A percentile compares a stretch with the other conserved stretches of the same genome.
Conservation (phyloP, 768 basidiomycete genomes). For the Porphyrellus cyaneotinctus region DNA sequence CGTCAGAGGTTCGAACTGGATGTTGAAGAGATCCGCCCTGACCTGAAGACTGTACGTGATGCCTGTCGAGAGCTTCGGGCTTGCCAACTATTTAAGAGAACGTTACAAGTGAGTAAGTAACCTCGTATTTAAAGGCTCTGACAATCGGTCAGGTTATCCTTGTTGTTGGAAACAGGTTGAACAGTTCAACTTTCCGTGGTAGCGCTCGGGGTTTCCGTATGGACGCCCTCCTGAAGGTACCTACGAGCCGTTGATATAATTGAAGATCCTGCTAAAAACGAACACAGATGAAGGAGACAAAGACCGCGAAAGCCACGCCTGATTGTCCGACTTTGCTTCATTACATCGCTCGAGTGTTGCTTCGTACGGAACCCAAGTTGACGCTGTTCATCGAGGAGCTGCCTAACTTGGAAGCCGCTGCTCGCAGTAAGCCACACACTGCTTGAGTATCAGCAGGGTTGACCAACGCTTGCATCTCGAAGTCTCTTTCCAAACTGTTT, state of each 20-base stretch:
- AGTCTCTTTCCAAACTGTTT: slow-evolving; percentile 74
- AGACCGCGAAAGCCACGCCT: slow-evolving; percentile 59
- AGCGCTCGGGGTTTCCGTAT: slow-evolving; percentile 82
- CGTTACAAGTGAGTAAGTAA: slow-evolving; percentile 51
- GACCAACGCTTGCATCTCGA: not conserved
- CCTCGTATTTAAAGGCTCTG: not conserved
- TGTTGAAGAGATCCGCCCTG: slow-evolving; percentile 78
- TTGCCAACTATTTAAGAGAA: slow-evolving; percentile 62
- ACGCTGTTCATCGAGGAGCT: slow-evolving; percentile 76
- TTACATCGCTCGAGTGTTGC: slow-evolving; percentile 74
- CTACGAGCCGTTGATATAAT: not conserved
- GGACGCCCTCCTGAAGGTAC: slow-evolving; percentile 76
- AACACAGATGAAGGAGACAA: slow-evolving; percentile 77
- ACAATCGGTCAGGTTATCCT: slow-evolving; percentile 54
- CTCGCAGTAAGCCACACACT: slow-evolving; percentile 52
- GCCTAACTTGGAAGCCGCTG: slow-evolving; percentile 78
- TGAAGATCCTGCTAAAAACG: not conserved
- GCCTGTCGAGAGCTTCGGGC: slow-evolving; percentile 66
- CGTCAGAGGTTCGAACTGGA: slow-evolving; percentile 78
- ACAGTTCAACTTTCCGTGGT: slow-evolving; percentile 79
- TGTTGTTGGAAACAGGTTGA: slow-evolving; percentile 76
- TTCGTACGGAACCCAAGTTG: slow-evolving; percentile 61
- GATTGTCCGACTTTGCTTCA: slow-evolving; percentile 89
- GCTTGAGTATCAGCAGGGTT: not conserved
- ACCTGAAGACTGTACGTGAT: slow-evolving; percentile 66